Percentiles rank a stretch among this genome's conserved stretches.
These are phyloP conservation scores for Sporothrix schenckii DNA, from an alignment of 2,329 filamentous ascomycete genomes.

Conservation along the genomic window DNA sequence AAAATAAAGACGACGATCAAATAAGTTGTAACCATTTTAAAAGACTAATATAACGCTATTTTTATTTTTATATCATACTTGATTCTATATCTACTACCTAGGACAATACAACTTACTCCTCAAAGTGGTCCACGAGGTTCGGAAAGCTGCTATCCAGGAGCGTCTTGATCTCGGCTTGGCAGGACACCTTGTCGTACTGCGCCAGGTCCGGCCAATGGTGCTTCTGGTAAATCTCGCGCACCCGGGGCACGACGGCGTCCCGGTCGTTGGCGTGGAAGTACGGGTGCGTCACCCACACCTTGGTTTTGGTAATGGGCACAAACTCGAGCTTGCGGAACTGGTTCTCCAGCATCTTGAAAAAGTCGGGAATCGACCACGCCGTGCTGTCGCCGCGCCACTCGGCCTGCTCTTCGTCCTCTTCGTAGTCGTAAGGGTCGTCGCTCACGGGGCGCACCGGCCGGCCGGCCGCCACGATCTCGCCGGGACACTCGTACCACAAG, in stretches of 20 bases:
- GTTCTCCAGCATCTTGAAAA: constrained; percentile 40
- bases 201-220: constrained; percentile 43
- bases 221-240: constrained; percentile 41
- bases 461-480: constrained; percentile 7
- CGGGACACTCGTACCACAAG: constrained; percentile 31
- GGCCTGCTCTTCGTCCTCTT: constrained; percentile 36
- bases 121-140: neutral
- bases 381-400: constrained; percentile 38
- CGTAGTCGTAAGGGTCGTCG: constrained; percentile 37
- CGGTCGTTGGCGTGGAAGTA: constrained; percentile 36
- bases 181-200: constrained; percentile 41
- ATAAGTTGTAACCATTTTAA: too few species aligned
- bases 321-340: constrained; percentile 37
- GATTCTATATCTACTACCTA: neutral
- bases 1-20: too few species aligned
- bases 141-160: neutral
- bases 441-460: constrained; percentile 28
- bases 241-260: constrained; percentile 31
- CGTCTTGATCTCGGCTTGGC: constrained; percentile 32
- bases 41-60: neutral
- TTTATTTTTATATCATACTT: neutral
- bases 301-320: constrained; percentile 35
- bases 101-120: neutral
- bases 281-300: constrained; percentile 35
- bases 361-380: constrained; percentile 39